Percentiles rank a stretch among this genome's conserved stretches.
These are phyloP conservation scores for Zychaea mexicana DNA, from an alignment of 371 early-diverging fungal genomes.

Conservation along the genomic window DNA sequence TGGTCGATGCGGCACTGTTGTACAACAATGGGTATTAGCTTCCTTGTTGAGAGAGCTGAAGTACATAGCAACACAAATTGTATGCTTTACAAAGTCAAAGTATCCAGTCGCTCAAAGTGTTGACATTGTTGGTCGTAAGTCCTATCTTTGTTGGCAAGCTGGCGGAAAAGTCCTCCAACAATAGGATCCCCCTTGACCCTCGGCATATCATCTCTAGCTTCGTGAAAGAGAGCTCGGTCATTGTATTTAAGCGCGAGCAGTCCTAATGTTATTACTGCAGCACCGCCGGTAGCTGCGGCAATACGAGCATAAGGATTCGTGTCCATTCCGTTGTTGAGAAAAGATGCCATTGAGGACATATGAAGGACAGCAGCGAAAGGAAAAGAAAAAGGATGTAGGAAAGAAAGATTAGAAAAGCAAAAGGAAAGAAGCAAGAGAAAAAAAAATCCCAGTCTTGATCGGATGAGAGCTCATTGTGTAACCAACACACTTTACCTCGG, in stretches of 20 bases:
- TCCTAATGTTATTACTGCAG: constrained; percentile 15
- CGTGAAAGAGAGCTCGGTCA: constrained; percentile 35
- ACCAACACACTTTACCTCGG: too few relatives aligned
- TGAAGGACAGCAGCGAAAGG: neutral
- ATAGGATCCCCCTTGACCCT: constrained; percentile 25
- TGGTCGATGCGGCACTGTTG: constrained; percentile 24
- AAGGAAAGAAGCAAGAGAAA: too few relatives aligned
- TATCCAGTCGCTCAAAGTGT: constrained; percentile 11
- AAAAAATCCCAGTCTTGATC: too few relatives aligned
- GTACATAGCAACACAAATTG: neutral
- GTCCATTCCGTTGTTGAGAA: neutral
- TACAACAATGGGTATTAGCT: constrained; percentile 5
- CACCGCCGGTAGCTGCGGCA: neutral
- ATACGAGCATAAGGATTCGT: neutral
- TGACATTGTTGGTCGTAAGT: constrained; percentile 17
- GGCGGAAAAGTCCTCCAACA: constrained; percentile 21
- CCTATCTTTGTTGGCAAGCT: constrained; percentile 16
- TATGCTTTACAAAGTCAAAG: neutral
- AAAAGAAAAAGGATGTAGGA: neutral
- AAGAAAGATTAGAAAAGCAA: too few relatives aligned
- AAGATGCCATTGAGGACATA: neutral
- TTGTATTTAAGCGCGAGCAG: constrained; percentile 30
- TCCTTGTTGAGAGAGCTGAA: too few relatives aligned
- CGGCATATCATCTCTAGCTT: constrained; percentile 28
- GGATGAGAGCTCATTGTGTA: too few relatives aligned